phyloP scores from a whole-genome alignment of 2,329 filamentous ascomycete species.

The Colletotrichum tropicicola region DNA sequence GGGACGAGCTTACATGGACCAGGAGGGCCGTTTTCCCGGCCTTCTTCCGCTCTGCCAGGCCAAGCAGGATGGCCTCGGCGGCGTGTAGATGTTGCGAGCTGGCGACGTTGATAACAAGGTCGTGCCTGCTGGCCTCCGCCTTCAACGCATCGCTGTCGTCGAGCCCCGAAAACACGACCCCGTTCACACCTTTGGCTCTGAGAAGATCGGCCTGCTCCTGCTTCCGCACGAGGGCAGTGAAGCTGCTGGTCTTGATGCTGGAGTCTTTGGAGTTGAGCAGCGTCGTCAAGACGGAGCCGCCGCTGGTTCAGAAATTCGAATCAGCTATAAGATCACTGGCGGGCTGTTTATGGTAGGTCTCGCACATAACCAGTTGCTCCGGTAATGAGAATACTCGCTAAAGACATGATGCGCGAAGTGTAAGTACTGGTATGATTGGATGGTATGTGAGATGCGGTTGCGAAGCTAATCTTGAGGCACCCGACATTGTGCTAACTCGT shows the following conservation, averaged over 20 bases:
- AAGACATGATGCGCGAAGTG: too few species aligned
- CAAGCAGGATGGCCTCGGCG: not conserved
- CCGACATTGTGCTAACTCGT: too few species aligned
- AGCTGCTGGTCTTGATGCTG: not conserved
- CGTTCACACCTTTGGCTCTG: not conserved
- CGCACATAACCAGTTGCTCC: not conserved
- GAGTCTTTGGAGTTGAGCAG: not conserved
- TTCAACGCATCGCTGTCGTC: not conserved
- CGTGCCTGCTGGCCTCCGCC: not conserved
- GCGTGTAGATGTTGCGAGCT: not conserved
- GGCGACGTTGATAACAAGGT: not conserved
- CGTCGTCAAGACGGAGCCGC: not conserved
- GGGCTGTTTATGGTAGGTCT: too few species aligned
- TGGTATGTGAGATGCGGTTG: too few species aligned
- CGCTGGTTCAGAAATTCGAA: too few species aligned
- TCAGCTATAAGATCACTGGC: too few species aligned
- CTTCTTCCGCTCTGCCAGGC: not conserved
- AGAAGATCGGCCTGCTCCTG: not conserved
- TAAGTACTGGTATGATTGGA: too few species aligned
- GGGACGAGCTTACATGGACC: not conserved
- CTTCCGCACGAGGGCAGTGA: not conserved
- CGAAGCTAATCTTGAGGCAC: too few species aligned
- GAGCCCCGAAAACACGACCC: not conserved
- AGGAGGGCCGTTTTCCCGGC: not conserved
- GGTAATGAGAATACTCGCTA: not conserved